These are phyloP conservation scores for Linnemannia zychae DNA, from an alignment of 192 early-diverging fungal genomes.

Conservation along the genomic window DNA sequence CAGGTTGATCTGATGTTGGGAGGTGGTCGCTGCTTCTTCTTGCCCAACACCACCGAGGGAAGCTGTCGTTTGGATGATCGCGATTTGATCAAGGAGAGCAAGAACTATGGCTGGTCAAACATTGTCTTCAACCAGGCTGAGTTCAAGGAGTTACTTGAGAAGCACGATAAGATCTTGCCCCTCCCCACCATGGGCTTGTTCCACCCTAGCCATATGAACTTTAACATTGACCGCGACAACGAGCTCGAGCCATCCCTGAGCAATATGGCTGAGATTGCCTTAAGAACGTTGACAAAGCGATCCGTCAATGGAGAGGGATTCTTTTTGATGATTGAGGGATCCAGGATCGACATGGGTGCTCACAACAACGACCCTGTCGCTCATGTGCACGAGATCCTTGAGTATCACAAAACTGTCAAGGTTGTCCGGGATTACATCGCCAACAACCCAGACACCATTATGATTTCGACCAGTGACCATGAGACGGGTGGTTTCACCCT, in stretches of 20 bases:
- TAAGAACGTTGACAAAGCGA: constrained; percentile 72
- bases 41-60: constrained; percentile 70
- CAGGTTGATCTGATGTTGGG: constrained; percentile 92
- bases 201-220: constrained; percentile 91
- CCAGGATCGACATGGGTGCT: constrained; percentile 96
- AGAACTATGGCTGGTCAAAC: constrained; percentile 72
- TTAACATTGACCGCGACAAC: constrained; percentile 83
- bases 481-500: constrained; percentile 97
- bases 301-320: constrained; percentile 77
- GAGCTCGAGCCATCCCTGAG: constrained; percentile 79
- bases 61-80: constrained; percentile 86
- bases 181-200: constrained; percentile 87
- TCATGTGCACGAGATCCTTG: constrained; percentile 93
- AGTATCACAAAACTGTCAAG: constrained; percentile 84
- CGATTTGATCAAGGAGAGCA: constrained; percentile 72
- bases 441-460: constrained; percentile 83
- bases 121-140: constrained; percentile 65
- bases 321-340: constrained; percentile 98
- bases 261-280: constrained; percentile 90
- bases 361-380: constrained; percentile 96
- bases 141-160: constrained; percentile 71
- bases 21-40: constrained; percentile 92
- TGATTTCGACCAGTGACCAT: constrained; percentile 95
- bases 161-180: constrained; percentile 8
- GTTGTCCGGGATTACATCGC: constrained; percentile 85